Evolutionary conservation across 805 yeast species (phyloP).

Genomic region (Kurtzmaniella fragi): DNA sequence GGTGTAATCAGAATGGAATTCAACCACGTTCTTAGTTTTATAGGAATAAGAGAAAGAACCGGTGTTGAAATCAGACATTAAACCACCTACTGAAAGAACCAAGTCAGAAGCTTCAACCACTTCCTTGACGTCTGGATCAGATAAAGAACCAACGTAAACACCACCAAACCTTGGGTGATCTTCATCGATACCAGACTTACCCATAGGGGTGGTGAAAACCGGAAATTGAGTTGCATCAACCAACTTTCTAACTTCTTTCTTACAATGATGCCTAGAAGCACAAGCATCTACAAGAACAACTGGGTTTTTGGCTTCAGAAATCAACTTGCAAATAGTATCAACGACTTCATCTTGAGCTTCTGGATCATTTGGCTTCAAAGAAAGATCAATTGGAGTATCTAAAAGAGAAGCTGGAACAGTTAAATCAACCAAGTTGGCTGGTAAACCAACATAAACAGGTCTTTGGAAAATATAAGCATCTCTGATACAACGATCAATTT

Average conservation of each 20-base stretch:
- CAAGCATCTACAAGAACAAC: constrained; percentile 37
- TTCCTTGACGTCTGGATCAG: constrained; percentile 31
- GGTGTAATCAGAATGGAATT: constrained; percentile 39
- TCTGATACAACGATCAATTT: constrained; percentile 36
- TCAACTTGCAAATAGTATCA: constrained; percentile 20
- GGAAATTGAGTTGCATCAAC: constrained; percentile 37
- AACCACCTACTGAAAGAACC: constrained; percentile 32
- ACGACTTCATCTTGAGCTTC: constrained; percentile 35
- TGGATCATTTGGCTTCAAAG: constrained; percentile 26
- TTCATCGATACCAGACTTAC: constrained; percentile 34
- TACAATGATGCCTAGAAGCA: constrained; percentile 34
- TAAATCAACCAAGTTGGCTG: constrained; percentile 35
- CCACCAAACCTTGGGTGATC: constrained; percentile 35
- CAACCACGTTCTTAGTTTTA: constrained; percentile 34
- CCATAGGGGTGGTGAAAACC: constrained; percentile 37
- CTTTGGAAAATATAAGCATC: constrained; percentile 33
- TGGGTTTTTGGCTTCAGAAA: constrained; percentile 26
- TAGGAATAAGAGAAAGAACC: constrained; percentile 37
- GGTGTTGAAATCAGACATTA: constrained; percentile 37
- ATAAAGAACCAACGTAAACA: constrained; percentile 35
- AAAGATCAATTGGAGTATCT: constrained; percentile 31
- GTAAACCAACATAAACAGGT: constrained; percentile 37
- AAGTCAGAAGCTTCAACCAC: constrained; percentile 34
- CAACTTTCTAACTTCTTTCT: constrained; percentile 26
- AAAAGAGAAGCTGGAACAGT: constrained; percentile 30